Evolutionary conservation across 257 asterid genomes (phyloP), one percentile per base, ranked within the genome.

Genomic region (Plantago elongata): DNA sequence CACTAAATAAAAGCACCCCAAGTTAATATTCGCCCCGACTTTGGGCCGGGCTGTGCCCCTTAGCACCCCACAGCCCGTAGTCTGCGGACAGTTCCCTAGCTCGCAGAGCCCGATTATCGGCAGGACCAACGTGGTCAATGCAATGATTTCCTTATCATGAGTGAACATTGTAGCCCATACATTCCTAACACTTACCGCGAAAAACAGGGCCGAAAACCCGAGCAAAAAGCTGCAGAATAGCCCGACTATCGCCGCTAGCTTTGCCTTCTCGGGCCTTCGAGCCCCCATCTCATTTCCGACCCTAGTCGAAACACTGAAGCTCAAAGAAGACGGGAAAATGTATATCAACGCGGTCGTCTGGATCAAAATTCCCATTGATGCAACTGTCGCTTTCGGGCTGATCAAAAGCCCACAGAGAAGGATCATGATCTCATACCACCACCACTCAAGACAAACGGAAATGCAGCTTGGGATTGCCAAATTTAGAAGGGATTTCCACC

Each of bases 341-440:
- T 89, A 89, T 27, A 89, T 86, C n/a, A 89, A 65, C 1, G 95
- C 65, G 5, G 97, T 89, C 2, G 88, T 84, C 18, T 89, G 97
- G 15, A 89, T 89, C 2, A 89, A 54, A 54, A 89, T 82, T 3
- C 97, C 97, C 94, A 86, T 89, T 0, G 97, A 86, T 0, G 95
- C 95, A 9, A 89, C 94, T 0, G 95, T 86, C 0, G 94, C 84
- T 12, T 72, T 81, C 0, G 97, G 95, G 62, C 65, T 86, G 0
- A 71, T 0, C 46, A 89, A 54, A 0, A 80, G 69, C 10, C 97
- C 97, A 44, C 95, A 86, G 0, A 89, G 75, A 60, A 89, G 17
- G 12, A 84, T 84, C 97, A 86, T 86, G 40, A 89, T 81, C 61
- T 89, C 97, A 40, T 89, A 89, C 97, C 97, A 89, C 97, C 97